Conservation (phyloP, 768 basidiomycete genomes). For the Lentinus brumalis region DNA sequence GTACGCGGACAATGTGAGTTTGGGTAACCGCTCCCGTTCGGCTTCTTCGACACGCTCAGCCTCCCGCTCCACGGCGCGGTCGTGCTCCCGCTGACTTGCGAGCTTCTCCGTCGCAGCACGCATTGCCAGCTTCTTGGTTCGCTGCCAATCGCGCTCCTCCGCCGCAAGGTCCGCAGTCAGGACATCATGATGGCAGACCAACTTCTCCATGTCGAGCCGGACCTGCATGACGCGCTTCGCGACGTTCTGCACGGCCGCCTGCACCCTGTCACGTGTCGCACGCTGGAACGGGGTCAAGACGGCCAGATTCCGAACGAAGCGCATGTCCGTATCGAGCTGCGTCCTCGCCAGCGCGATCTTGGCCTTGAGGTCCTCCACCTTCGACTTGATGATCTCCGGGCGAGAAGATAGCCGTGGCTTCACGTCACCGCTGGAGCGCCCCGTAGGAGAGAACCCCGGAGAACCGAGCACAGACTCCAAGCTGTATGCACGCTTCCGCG, state of each 20-base stretch:
- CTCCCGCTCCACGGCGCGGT: constrained; percentile 8
- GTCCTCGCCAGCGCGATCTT: constrained; percentile 54
- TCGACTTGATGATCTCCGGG: constrained; percentile 56
- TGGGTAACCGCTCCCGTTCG: constrained; percentile 1
- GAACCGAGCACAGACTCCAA: constrained; percentile 31
- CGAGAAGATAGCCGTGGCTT: constrained; percentile 49
- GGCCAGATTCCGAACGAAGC: constrained; percentile 78
- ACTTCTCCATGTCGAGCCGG: constrained; percentile 72
- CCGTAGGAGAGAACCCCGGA: constrained; percentile 14
- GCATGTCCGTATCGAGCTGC: constrained; percentile 68
- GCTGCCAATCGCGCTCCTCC: constrained; percentile 66
- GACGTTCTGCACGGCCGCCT: constrained; percentile 57
- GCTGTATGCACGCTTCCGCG: constrained; percentile 35
- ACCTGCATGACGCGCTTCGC: constrained; percentile 66
- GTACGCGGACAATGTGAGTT: constrained; percentile 25
- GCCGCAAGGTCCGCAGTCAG: constrained; percentile 74
- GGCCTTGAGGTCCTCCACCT: constrained; percentile 65
- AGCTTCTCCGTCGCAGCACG: constrained; percentile 71
- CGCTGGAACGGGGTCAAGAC: constrained; percentile 87
- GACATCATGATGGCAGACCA: constrained; percentile 75
- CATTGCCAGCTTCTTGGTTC: constrained; percentile 70
- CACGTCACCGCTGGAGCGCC: constrained; percentile 11
- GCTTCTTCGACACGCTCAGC: constrained; percentile 3
- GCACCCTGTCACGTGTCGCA: constrained; percentile 77
- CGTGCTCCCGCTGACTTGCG: constrained; percentile 19